These are phyloP conservation scores for Halophytophthora polymorphica DNA, from an alignment of 352 stramenopile species.

Conservation along the genomic window DNA sequence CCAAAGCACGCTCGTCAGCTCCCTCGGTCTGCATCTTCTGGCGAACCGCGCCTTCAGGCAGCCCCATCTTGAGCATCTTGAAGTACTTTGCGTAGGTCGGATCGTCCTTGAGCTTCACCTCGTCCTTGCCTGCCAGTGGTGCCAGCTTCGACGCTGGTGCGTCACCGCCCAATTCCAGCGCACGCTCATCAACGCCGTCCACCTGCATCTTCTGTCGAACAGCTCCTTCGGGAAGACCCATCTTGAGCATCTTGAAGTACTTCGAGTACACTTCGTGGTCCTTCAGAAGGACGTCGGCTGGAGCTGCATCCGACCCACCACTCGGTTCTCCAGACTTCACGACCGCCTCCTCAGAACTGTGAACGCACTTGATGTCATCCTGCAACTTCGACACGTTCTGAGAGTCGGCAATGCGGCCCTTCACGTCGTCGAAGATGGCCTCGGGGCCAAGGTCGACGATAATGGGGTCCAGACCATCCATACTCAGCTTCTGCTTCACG, in stretches of 20 bases:
- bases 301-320: background rate
- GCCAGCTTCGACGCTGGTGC: conserved; percentile 9
- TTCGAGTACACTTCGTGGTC: conserved; percentile 75
- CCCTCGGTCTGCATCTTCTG: conserved; percentile 81
- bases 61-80: conserved; percentile 92
- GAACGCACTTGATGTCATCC: conserved; percentile 64
- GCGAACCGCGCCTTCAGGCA: conserved; percentile 76
- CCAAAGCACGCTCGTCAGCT: conserved; percentile 29
- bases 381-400: conserved; percentile 35
- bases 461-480: conserved; percentile 84
- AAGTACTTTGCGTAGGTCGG: conserved; percentile 89
- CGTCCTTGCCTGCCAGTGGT: conserved; percentile 2
- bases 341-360: conserved; percentile 14
- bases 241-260: conserved; percentile 95
- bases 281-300: conserved; percentile 27
- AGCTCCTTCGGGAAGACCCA: conserved; percentile 81
- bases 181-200: conserved; percentile 39
- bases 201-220: conserved; percentile 87
- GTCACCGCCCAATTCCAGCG: conserved; percentile 36
- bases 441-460: conserved; percentile 63
- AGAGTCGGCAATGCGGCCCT: conserved; percentile 37
- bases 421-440: conserved; percentile 61
- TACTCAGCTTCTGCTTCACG: conserved; percentile 89
- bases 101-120: conserved; percentile 48
- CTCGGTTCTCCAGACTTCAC: background rate